These are phyloP conservation scores for Talaromyces proteolyticus DNA, from an alignment of 495 filamentous ascomycete species.

Conservation along the genomic window DNA sequence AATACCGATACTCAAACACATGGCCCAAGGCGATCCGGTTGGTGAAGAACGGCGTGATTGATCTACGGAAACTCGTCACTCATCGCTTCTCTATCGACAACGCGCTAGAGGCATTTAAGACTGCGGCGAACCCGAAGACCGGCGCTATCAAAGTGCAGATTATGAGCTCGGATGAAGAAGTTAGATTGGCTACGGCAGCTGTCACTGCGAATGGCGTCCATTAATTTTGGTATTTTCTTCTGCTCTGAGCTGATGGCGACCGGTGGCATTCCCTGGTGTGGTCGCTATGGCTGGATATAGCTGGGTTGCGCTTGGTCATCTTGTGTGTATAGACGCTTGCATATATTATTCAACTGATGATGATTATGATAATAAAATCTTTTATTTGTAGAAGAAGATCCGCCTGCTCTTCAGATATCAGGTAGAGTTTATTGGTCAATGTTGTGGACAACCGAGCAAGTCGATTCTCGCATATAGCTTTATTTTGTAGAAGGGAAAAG, in stretches of 20 bases:
- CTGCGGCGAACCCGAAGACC: conserved; percentile 77
- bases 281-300: no score
- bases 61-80: conserved; percentile 76
- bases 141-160: conserved; percentile 97
- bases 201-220: neutral
- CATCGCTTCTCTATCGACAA: conserved; percentile 84
- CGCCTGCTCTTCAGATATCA: no score
- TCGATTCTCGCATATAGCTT: no score
- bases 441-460: no score
- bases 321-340: neutral
- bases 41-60: conserved; percentile 73
- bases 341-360: neutral
- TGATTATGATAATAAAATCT: neutral
- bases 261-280: no score
- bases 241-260: no score
- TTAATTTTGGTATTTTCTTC: neutral
- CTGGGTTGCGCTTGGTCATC: no score
- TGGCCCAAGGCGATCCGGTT: conserved; percentile 92
- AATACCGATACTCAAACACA: conserved; percentile 92
- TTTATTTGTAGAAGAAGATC: no score
- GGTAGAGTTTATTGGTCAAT: no score
- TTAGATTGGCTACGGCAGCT: conserved; percentile 15
- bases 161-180: conserved; percentile 43
- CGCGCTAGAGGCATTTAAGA: conserved; percentile 82
- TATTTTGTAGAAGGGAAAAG: no score